phyloP scores from a whole-genome alignment of 208 protist species.

The Crithidia mellificae region DNA sequence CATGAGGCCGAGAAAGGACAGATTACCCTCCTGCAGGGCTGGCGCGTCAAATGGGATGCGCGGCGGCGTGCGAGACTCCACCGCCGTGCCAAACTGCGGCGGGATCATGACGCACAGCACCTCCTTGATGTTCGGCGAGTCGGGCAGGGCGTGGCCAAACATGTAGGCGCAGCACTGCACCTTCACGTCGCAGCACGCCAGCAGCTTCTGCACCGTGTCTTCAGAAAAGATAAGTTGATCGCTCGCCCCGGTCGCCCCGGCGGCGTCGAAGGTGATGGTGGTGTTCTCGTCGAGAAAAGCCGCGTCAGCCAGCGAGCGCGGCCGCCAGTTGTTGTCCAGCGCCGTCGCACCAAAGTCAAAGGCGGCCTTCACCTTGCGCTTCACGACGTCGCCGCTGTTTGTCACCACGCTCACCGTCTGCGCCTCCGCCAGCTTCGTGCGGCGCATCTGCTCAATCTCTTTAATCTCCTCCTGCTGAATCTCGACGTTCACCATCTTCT shows the following conservation, averaged over 20 bases:
- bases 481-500: conserved; percentile 98
- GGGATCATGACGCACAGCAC: conserved; percentile 87
- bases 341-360: conserved; percentile 80
- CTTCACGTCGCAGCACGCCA: conserved; percentile 81
- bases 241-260: conserved; percentile 64
- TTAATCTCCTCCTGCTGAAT: conserved; percentile 99
- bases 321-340: conserved; percentile 83
- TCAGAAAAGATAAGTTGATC: conserved; percentile 86
- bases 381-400: conserved; percentile 67
- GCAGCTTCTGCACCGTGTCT: conserved; percentile 73
- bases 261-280: conserved; percentile 56
- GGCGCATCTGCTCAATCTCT: conserved; percentile 96
- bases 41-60: conserved; percentile 68
- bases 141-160: conserved; percentile 84
- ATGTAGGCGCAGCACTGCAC: conserved; percentile 84
- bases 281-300: conserved; percentile 74
- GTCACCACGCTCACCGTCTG: conserved; percentile 64
- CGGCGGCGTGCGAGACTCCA: conserved; percentile 64
- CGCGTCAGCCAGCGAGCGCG: conserved; percentile 77
- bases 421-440: conserved; percentile 79
- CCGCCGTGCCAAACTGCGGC: conserved; percentile 75
- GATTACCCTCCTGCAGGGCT: conserved; percentile 64
- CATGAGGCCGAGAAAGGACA: conserved; percentile 77
- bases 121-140: conserved; percentile 86
- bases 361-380: conserved; percentile 79